Evolutionary conservation across 345 rosid genomes (phyloP).

Genomic region (Anastatica hierochuntica): DNA sequence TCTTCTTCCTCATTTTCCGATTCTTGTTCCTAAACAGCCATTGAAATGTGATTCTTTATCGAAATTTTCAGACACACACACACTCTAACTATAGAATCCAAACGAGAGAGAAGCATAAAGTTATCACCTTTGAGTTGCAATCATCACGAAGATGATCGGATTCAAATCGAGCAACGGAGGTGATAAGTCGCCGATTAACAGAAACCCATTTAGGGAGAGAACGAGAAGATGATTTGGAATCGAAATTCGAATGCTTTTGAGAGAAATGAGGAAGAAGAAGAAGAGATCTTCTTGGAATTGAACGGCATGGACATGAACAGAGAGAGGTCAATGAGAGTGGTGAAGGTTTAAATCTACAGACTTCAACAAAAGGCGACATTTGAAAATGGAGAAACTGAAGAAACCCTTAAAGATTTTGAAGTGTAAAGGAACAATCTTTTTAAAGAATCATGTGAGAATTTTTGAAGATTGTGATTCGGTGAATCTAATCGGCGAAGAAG

Average conservation of each 20-base stretch:
- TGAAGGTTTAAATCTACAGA: slow-evolving; percentile 31
- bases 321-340: slow-evolving; percentile 37
- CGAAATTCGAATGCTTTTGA: neutral
- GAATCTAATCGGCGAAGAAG: neutral
- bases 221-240: slow-evolving; percentile 13
- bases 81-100: neutral
- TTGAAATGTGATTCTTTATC: neutral
- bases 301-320: slow-evolving; percentile 37
- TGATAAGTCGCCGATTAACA: slow-evolving; percentile 32
- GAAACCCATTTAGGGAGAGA: slow-evolving; percentile 15
- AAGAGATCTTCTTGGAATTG: slow-evolving; percentile 26
- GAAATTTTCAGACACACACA: no score
- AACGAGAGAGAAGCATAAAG: neutral
- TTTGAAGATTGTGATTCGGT: slow-evolving; percentile 10
- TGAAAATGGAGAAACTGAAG: neutral
- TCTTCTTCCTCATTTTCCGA: slow-evolving; percentile 20
- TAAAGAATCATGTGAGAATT: no score
- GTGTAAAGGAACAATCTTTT: no score
- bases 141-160: slow-evolving; percentile 34
- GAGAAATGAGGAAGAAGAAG: slow-evolving; percentile 19
- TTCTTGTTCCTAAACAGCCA: slow-evolving; percentile 38
- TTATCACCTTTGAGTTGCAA: slow-evolving; percentile 35
- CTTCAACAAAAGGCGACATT: slow-evolving; percentile 37
- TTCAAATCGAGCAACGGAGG: slow-evolving; percentile 45
- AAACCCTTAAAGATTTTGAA: no score